Percentiles rank a stretch among this genome's conserved stretches.
Evolutionary conservation across 768 basidiomycete species (phyloP).

Genomic region (Lactarius sp.): DNA sequence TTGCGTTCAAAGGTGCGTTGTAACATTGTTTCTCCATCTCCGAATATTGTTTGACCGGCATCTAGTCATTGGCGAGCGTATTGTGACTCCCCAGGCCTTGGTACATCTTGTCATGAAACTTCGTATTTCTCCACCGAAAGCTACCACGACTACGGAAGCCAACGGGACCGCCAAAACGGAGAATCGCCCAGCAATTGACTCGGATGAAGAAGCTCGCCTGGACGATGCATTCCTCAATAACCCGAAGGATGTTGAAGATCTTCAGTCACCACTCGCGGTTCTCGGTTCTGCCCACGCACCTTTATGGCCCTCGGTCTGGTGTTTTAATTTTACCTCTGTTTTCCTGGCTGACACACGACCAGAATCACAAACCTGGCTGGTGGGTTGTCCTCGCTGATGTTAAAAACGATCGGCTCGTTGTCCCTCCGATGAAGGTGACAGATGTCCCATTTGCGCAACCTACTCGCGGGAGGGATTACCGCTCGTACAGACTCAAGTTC

Average conservation of each 20-base stretch:
- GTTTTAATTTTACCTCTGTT: background rate
- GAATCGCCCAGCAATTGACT: conserved; percentile 42
- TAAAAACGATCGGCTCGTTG: conserved; percentile 77
- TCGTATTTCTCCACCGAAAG: conserved; percentile 55
- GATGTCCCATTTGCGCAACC: conserved; percentile 67
- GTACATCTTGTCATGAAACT: conserved; percentile 84
- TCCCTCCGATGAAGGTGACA: conserved; percentile 76
- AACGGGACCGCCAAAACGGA: conserved; percentile 39
- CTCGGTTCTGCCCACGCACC: conserved; percentile 83
- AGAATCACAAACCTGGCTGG: conserved; percentile 90
- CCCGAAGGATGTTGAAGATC: conserved; percentile 58
- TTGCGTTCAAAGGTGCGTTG: conserved; percentile 74
- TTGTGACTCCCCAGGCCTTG: conserved; percentile 83
- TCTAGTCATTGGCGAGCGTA: conserved; percentile 83
- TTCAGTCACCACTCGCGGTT: conserved; percentile 38
- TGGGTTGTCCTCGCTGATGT: conserved; percentile 89
- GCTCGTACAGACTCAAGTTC: conserved; percentile 89
- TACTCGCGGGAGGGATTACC: conserved; percentile 52
- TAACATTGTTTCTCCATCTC: background rate
- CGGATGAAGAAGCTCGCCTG: conserved; percentile 38
- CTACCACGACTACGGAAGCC: conserved; percentile 22
- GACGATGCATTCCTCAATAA: conserved; percentile 67
- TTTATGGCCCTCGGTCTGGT: conserved; percentile 79
- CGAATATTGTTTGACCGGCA: background rate
- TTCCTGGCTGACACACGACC: conserved; percentile 1